These are phyloP conservation scores for Maudiozyma barnettii DNA, from an alignment of 805 yeast genomes.

Conservation along the genomic window DNA sequence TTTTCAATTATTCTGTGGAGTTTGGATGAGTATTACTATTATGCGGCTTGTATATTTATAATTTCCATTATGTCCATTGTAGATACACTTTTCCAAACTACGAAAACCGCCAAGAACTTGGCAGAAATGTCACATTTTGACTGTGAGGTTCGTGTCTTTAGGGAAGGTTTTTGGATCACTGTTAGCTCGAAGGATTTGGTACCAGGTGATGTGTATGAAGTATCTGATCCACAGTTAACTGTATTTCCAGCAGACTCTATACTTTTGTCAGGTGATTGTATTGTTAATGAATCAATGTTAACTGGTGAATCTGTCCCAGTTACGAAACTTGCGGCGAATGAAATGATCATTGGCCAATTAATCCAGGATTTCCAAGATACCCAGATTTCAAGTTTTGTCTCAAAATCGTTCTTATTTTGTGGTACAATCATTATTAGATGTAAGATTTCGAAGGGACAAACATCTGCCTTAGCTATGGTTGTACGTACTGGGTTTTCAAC, in stretches of 20 bases:
- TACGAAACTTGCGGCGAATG: conserved; percentile 59
- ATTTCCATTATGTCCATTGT: conserved; percentile 74
- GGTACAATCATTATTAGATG: conserved; percentile 88
- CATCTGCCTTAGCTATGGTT: conserved; percentile 71
- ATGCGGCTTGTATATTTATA: conserved; percentile 83
- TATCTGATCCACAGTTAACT: conserved; percentile 71
- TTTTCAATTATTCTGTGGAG: conserved; percentile 89
- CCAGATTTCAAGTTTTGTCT: conserved; percentile 52
- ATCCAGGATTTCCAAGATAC: conserved; percentile 46
- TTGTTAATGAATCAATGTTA: conserved; percentile 94
- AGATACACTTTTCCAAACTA: conserved; percentile 82
- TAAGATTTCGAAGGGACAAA: conserved; percentile 46
- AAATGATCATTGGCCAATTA: conserved; percentile 49
- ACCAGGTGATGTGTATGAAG: conserved; percentile 93
- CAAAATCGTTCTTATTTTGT: conserved; percentile 69
- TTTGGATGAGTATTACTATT: conserved; percentile 84
- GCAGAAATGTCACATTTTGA: conserved; percentile 62
- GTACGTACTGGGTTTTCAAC: conserved; percentile 89
- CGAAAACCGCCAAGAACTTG: conserved; percentile 58
- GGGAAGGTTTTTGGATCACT: conserved; percentile 90
- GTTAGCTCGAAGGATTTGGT: conserved; percentile 69
- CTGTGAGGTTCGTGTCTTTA: conserved; percentile 81
- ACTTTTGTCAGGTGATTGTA: conserved; percentile 82
- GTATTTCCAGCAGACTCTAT: conserved; percentile 84
- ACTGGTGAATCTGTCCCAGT: conserved; percentile 99